Base-by-base conservation (phyloP, 176 grass and related monocot genomes). In the Eragrostis curvula region DNA sequence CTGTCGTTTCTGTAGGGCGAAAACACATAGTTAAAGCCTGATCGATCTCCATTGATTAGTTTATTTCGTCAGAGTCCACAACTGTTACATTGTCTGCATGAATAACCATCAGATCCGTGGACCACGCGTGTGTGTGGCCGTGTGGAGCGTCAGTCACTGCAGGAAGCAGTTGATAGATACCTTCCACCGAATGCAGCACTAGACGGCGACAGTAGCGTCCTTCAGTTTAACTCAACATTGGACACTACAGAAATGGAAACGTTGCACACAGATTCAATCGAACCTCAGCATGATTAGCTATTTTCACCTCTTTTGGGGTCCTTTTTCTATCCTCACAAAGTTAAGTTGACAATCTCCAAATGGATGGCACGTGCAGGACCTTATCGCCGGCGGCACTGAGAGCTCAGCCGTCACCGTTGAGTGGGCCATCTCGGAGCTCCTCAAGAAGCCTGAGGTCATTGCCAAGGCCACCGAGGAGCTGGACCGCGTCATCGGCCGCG, bases 321-420 rank as follows among this genome's bases (percentile, higher is more conserved):
- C 32, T 36, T 36, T 36, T 36, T 36, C 32, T 36, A 36, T 36
- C 32, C 32, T 36, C 32, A 36, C 32, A 36, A 36, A 36, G 32
- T 36, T 4, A 36, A 47, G 1, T 10, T 48, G 6, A 25, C n/a
- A 25, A 68, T 32, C 56, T 79, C 49, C 48, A 17, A 36, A 27
- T 91, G 4, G 9, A 1, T 21, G 23, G 9, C 13, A 6, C 24
- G 20, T 75, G 66, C 81, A 95, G 87, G 87, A 95, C 62, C 49
- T 95, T 27, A 88, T 95, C 39, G 84, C 85, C 0, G 93, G 90
- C 8, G 85, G 87, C 64, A 90, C 93, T 1, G 93, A 95, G 56
- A 95, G 85, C 77, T 90, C 93, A 0, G 84, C 93, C 0, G 60
- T 90, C 42, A 95, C 93, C 0, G 81, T 87, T 3, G 90, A 92